Percentiles rank a stretch among this genome's conserved stretches.
Conservation (phyloP, 169 alveolate species). For the Theileria luwenshuni region DNA sequence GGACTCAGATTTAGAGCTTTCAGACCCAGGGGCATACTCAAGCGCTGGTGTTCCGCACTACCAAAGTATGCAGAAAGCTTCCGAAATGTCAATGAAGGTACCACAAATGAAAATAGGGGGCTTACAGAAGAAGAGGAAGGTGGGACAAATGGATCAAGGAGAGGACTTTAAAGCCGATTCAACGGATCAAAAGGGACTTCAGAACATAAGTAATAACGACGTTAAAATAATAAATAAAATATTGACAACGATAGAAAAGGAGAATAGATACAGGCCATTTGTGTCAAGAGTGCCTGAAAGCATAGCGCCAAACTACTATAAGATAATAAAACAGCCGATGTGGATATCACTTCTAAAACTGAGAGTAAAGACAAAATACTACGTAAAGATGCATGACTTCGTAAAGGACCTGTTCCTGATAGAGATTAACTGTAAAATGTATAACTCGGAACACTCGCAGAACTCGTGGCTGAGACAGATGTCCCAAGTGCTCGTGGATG, state of each 20-base stretch:
- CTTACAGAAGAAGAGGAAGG: background rate
- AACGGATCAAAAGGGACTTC: background rate
- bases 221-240: constrained; percentile 53
- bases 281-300: constrained; percentile 79
- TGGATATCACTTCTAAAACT: constrained; percentile 76
- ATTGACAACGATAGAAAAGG: constrained; percentile 59
- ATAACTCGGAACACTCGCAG: constrained; percentile 78
- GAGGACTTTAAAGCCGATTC: constrained; percentile 4
- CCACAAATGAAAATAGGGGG: background rate
- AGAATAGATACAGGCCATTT: constrained; percentile 72
- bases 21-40: too few species aligned
- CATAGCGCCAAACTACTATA: constrained; percentile 83
- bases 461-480: constrained; percentile 73
- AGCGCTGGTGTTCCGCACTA: too few species aligned
- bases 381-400: constrained; percentile 69
- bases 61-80: background rate
- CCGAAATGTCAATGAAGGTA: background rate
- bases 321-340: constrained; percentile 80
- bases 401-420: constrained; percentile 76
- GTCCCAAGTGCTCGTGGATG: constrained; percentile 71
- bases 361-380: constrained; percentile 78
- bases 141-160: too few species aligned
- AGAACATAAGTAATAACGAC: constrained; percentile 19
- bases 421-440: constrained; percentile 80
- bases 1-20: background rate